Conservation (phyloP, 2,329 filamentous ascomycete genomes). For the Decorospora gaudefroyi region DNA sequence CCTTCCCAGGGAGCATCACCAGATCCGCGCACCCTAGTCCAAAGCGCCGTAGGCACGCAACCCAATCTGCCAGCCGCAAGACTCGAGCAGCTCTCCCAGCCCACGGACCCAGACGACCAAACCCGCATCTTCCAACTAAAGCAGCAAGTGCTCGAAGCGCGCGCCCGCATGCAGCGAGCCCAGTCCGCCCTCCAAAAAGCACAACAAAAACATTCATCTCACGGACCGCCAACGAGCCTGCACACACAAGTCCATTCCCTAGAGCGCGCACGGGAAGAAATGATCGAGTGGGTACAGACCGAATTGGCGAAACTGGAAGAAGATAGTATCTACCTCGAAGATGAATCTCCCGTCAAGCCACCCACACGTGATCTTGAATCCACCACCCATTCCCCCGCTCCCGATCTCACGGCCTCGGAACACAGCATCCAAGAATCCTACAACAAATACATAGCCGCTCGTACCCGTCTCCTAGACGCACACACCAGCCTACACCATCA, state of each 20-base stretch:
- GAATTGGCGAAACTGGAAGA: conserved; percentile 52
- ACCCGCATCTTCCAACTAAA: conserved; percentile 45
- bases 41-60: conserved; percentile 42
- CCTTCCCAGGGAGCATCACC: conserved; percentile 36
- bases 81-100: conserved; percentile 30
- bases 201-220: conserved; percentile 9
- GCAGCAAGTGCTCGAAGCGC: conserved; percentile 46
- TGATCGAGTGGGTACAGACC: conserved; percentile 58
- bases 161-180: conserved; percentile 39
- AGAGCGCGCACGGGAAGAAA: conserved; percentile 53
- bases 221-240: conserved; percentile 16
- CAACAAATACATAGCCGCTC: conserved; percentile 36
- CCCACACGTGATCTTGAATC: too few relatives aligned
- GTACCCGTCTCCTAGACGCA: conserved; percentile 28
- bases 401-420: conserved; percentile 29
- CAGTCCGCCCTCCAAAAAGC: conserved; percentile 28
- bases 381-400: too few relatives aligned
- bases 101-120: conserved; percentile 22
- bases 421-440: conserved; percentile 38
- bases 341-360: conserved; percentile 42
- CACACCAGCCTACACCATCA: conserved; percentile 22
- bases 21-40: conserved; percentile 36
- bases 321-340: conserved; percentile 43
- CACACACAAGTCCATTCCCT: conserved; percentile 48
- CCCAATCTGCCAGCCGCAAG: conserved; percentile 45